These are phyloP conservation scores for Thuidium tamariscinum DNA, from an alignment of 225 moss, liverwort and hornwort species.

Conservation along the genomic window DNA sequence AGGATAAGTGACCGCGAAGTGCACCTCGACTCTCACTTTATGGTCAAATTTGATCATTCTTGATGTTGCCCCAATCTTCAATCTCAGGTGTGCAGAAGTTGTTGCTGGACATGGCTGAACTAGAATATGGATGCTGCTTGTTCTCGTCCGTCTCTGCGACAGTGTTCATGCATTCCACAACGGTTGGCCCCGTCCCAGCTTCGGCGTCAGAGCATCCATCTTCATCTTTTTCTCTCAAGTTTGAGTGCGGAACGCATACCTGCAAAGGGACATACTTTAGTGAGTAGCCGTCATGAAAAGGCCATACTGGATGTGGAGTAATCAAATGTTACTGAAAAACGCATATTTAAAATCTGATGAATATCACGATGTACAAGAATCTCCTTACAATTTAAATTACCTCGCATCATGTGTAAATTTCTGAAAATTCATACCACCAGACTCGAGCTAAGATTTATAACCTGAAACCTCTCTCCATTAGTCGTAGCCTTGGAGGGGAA, in stretches of 20 bases:
- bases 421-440: neutral
- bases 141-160: neutral
- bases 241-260: neutral
- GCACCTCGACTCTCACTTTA: neutral
- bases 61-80: slow-evolving; percentile 38
- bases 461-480: too few relatives aligned
- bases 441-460: neutral
- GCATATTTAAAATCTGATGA: neutral
- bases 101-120: neutral
- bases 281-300: neutral
- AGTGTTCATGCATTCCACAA: neutral
- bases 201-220: slow-evolving; percentile 1
- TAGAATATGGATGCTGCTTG: slow-evolving; percentile 5
- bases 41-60: neutral
- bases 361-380: neutral
- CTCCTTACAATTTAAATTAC: neutral
- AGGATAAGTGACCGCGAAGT: neutral
- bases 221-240: neutral
- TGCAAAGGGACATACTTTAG: neutral
- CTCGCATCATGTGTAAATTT: too few relatives aligned
- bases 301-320: neutral
- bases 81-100: slow-evolving; percentile 34
- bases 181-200: neutral
- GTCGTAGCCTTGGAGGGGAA: neutral
- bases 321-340: neutral